Evolutionary conservation across 768 basidiomycete species (phyloP).

Genomic region (Suillus weaverae): DNA sequence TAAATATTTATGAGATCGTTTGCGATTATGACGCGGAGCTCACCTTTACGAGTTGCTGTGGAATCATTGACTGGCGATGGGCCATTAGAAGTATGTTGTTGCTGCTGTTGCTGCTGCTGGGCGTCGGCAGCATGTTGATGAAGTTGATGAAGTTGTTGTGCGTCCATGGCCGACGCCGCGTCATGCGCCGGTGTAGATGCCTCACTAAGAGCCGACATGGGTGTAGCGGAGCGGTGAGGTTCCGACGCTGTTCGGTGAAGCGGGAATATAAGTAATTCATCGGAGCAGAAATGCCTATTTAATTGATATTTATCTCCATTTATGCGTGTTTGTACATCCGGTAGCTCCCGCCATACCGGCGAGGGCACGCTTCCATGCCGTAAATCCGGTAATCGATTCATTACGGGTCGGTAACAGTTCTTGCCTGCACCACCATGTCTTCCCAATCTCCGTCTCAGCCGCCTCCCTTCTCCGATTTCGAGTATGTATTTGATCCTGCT

Average conservation of each 20-base stretch:
- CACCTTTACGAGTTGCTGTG: conserved; percentile 57
- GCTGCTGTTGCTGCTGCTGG: conserved; percentile 27
- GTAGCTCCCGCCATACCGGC: conserved; percentile 16
- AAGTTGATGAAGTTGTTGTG: conserved; percentile 49
- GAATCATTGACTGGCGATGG: conserved; percentile 34
- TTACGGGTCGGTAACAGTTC: conserved; percentile 16
- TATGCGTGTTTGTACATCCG: conserved; percentile 27
- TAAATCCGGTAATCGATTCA: conserved; percentile 17
- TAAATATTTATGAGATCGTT: conserved; percentile 9
- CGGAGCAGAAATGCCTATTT: conserved; percentile 30
- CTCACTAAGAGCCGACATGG: conserved; percentile 77
- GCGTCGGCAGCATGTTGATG: conserved; percentile 36
- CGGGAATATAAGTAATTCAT: conserved; percentile 27
- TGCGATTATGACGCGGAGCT: conserved; percentile 29
- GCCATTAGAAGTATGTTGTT: conserved; percentile 23
- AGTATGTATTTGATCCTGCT: conserved; percentile 68
- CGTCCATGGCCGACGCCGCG: conserved; percentile 60
- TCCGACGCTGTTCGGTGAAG: conserved; percentile 30
- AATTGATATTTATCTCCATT: conserved; percentile 19
- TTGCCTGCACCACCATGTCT: conserved; percentile 28
- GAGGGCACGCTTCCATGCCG: conserved; percentile 4
- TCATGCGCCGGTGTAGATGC: conserved; percentile 68
- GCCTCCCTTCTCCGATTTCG: conserved; percentile 68
- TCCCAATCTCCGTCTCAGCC: conserved; percentile 38
- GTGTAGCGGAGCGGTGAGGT: conserved; percentile 43